Conservation (phyloP, 169 alveolate species). For the Eimeria maxima region DNA sequence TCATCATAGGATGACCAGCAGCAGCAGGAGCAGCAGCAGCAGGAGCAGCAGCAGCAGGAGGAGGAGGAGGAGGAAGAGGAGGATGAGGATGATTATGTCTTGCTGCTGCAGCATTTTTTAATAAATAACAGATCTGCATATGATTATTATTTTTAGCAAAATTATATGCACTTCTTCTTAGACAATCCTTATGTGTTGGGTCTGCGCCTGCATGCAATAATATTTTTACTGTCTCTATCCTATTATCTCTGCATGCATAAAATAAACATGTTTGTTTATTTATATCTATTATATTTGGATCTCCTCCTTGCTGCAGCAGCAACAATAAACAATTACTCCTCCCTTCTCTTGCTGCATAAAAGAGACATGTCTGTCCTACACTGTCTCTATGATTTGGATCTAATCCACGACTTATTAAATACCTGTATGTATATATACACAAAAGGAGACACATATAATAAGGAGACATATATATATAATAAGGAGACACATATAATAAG, state of each 20-base stretch:
- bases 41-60: neutral
- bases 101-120: slow-evolving; percentile 74
- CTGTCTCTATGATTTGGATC: slow-evolving; percentile 94
- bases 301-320: slow-evolving; percentile 90
- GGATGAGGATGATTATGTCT: neutral
- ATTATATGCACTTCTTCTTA: slow-evolving; percentile 93
- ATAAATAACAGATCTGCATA: slow-evolving; percentile 90
- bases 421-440: too few relatives aligned
- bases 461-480: too few relatives aligned
- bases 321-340: slow-evolving; percentile 90
- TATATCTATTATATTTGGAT: slow-evolving; percentile 92
- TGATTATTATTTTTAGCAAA: slow-evolving; percentile 95
- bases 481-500: too few relatives aligned
- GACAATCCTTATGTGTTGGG: slow-evolving; percentile 92
- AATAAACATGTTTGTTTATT: slow-evolving; percentile 94
- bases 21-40: slow-evolving; percentile 29
- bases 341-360: slow-evolving; percentile 97
- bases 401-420: slow-evolving; percentile 92
- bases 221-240: slow-evolving; percentile 93
- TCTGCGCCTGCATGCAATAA: slow-evolving; percentile 94
- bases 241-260: slow-evolving; percentile 96
- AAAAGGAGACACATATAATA: too few relatives aligned
- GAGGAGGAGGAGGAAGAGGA: neutral
- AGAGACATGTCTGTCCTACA: slow-evolving; percentile 94
- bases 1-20: too few relatives aligned